phyloP scores from a whole-genome alignment of 257 asterid species.

The Scutellaria minor region DNA sequence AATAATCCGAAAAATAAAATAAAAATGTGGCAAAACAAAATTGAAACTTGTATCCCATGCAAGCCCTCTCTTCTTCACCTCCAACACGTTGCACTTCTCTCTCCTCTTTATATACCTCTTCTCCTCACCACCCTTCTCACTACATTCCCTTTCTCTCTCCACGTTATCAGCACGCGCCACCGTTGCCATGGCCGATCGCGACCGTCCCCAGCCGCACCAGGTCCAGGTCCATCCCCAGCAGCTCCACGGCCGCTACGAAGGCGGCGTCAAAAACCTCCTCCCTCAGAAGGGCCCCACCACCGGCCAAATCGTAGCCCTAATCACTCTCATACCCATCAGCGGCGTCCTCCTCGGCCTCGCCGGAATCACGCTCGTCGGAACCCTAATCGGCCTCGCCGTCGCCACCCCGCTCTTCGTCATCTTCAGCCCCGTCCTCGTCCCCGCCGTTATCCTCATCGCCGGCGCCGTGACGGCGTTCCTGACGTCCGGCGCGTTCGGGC shows the following conservation, averaged over 20 bases:
- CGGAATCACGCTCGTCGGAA: constrained; percentile 58
- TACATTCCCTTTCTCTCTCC: not conserved
- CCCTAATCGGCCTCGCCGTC: constrained; percentile 64
- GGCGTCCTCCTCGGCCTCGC: constrained; percentile 70
- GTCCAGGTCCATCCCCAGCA: constrained; percentile 55
- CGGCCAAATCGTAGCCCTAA: constrained; percentile 57
- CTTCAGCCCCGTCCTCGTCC: constrained; percentile 79
- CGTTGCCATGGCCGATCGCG: constrained; percentile 54
- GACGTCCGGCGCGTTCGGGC: constrained; percentile 82
- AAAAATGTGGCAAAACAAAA: constrained; percentile 39
- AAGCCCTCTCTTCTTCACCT: constrained; percentile 46
- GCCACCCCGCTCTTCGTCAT: constrained; percentile 72
- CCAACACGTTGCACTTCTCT: constrained; percentile 62
- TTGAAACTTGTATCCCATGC: constrained; percentile 76
- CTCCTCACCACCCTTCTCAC: not conserved
- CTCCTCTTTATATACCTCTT: constrained; percentile 39
- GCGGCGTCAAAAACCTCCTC: constrained; percentile 46
- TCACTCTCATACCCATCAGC: constrained; percentile 68
- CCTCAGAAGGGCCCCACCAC: constrained; percentile 68
- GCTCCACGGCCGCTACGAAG: constrained; percentile 39
- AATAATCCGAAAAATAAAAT: not conserved
- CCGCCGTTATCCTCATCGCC: constrained; percentile 53
- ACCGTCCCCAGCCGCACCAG: constrained; percentile 62
- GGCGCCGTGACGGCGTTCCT: constrained; percentile 70
- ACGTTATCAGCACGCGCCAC: not conserved